Evolutionary conservation across 805 yeast species (phyloP), one percentile per base, ranked within the genome.

Genomic region (Metschnikowia cerradonensis): DNA sequence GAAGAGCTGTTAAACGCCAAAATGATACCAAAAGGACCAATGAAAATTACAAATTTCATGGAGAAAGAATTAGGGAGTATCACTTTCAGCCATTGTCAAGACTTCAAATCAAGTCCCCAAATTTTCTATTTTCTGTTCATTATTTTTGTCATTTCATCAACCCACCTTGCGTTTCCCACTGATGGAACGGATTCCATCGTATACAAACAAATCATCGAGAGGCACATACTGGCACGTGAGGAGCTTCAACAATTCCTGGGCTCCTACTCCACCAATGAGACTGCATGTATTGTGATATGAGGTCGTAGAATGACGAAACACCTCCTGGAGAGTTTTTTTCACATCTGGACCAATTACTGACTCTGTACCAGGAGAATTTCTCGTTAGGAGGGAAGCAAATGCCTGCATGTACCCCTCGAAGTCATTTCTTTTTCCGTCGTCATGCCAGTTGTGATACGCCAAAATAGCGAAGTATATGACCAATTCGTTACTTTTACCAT

Each of bases 201-300:
- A 90, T 0, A 86, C 75, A 49, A 85, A 71, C 7, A 83, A 68
- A 58, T 89, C 87, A 55, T 84, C 84, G 40, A 90, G 60, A 0
- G 97, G 95, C 4, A 85, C 75, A 58, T 89, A 90, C 66, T 92
- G 98, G 35, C 79, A 78, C 2, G 96, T 89, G 22, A 88, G 60
- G 41, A 82, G 62, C 67, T 94, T 92, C 47, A 89, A 73, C 4
- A 80, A 82, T 63, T 92, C 99, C 63, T 92, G 97, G 3, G 90
- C 84, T 0, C 82, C 90, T 11, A 91, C 71, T 0, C 97, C 98
- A 1, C 97, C 98, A 56, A 88, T 71, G 3, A 89, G 66, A 4
- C 96, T 76, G 19, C 85, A 70, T 14, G 81, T 75, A 58, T 86
- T 85, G 53, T 81, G 84, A 45, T 83, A 63, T 51, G 76, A 79